Evolutionary conservation across 257 asterid genomes (phyloP), one percentile per base, ranked within the genome.

Genomic region (Prunella vulgaris): DNA sequence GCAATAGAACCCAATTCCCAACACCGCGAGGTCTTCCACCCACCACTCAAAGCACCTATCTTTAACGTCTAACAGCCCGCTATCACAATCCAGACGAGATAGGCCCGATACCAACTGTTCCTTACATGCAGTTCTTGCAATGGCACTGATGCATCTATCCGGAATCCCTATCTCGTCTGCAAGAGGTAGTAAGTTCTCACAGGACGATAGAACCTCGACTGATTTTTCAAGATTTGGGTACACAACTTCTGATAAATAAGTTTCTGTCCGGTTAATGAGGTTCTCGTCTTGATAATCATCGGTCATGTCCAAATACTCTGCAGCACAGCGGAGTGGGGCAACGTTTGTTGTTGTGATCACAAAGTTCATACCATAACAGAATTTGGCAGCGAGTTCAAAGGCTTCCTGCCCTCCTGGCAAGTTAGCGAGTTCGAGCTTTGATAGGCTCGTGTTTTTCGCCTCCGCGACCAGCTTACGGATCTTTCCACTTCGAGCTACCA

Each of bases 351-450:
- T 60, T 8, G 95, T 87, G 78, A 89, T 83, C 78, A 82, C 90
- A 7, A 87, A 81, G 65, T 85, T 89, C 81, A 85, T 81, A 21
- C 87, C 90, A n/a, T 89, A 89, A 63, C 92, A 89, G 58, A 87
- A 89, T 48, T 82, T 87, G 0, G 90, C 92, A 1, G 90, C 92
- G 5, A 87, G 95, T 56, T 89, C 92, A 60, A 89, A 89, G 44
- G 87, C 70, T 52, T 85, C 83, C 0, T 88, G 76, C 5, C 96
- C 90, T 20, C 95, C 95, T 10, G 96, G 95, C 7, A 85, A 70
- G 66, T 80, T 74, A n/a, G 69, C 32, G 30, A 89, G 88, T 37
- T 82, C 79, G 65, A 85, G 78, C 69, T 71, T 79, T 5, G 87
- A 66, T 48, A 79, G 74, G 48, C 76, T 79, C 14, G 90, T 52